phyloP scores from a whole-genome alignment of 208 protist genomes.

The Plasmodiophora brassicae region DNA sequence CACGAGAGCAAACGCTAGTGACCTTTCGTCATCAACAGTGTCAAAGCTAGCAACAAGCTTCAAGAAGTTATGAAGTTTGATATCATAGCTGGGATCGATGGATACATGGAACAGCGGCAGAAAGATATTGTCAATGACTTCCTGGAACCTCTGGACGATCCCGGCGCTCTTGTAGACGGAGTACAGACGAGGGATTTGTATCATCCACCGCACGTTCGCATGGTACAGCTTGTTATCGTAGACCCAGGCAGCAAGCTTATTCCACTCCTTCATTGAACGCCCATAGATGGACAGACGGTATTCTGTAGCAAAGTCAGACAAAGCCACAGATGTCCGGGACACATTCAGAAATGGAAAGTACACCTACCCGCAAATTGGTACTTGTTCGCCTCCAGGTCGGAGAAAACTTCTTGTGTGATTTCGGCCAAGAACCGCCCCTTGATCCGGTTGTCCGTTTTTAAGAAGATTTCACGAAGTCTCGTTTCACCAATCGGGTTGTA shows the following conservation, averaged over 20 bases:
- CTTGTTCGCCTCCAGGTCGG: conserved; percentile 83
- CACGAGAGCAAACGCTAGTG: not conserved
- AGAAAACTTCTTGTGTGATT: conserved; percentile 82
- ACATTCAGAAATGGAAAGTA: not conserved
- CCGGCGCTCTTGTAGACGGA: conserved; percentile 41
- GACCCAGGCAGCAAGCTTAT: conserved; percentile 75
- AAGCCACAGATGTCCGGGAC: not conserved
- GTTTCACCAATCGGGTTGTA: conserved; percentile 51
- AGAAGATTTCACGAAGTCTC: conserved; percentile 83
- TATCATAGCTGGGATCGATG: conserved; percentile 80
- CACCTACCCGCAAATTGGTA: conserved; percentile 46
- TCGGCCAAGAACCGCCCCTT: conserved; percentile 91
- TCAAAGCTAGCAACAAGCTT: conserved; percentile 75
- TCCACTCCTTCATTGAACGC: conserved; percentile 86
- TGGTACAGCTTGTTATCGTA: conserved; percentile 83
- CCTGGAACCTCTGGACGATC: conserved; percentile 76
- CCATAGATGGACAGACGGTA: conserved; percentile 76
- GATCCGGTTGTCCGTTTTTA: conserved; percentile 97
- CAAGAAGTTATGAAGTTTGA: conserved; percentile 88
- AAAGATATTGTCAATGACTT: conserved; percentile 89
- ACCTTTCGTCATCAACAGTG: conserved; percentile 44
- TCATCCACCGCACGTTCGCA: conserved; percentile 93
- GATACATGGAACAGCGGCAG: conserved; percentile 95
- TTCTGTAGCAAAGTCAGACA: not conserved
- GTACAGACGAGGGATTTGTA: conserved; percentile 75